These are phyloP conservation scores for Closterium sp. DNA, from an alignment of 139 green algal genomes.

Conservation along the genomic window DNA sequence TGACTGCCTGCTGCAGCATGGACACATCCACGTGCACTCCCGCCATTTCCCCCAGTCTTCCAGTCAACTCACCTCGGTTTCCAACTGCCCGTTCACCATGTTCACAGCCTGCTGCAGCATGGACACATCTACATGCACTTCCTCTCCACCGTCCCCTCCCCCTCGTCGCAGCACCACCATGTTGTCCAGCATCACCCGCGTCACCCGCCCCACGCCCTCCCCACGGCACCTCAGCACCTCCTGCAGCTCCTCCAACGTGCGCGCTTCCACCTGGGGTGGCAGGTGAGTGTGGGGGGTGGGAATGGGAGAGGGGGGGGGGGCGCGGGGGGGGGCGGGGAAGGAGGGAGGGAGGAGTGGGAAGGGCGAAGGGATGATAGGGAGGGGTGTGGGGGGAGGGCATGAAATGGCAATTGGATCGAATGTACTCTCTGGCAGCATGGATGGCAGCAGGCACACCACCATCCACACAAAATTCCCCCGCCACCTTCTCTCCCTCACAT, in stretches of 20 bases:
- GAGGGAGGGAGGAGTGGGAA: no score
- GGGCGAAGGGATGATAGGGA: no score
- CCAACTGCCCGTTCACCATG: constrained; percentile 59
- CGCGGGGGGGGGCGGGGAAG: no score
- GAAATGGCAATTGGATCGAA: no score
- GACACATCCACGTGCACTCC: constrained; percentile 75
- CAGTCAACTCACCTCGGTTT: constrained; percentile 81
- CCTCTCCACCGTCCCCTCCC: constrained; percentile 46
- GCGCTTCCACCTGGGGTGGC: constrained; percentile 78
- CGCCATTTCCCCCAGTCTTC: constrained; percentile 23
- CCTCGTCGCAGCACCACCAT: constrained; percentile 71
- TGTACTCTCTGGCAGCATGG: no score
- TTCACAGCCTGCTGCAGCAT: constrained; percentile 65
- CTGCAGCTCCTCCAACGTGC: constrained; percentile 83
- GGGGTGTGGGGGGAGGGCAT: no score
- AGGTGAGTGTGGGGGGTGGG: background rate
- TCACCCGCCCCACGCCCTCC: constrained; percentile 17
- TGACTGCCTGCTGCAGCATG: constrained; percentile 65
- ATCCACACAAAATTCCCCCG: no score
- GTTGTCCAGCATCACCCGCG: constrained; percentile 97
- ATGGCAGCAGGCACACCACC: no score
- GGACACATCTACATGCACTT: constrained; percentile 75
- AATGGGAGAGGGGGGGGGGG: constrained; percentile 1
- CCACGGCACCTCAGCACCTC: constrained; percentile 69
- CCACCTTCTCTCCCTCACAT: no score